Evolutionary conservation across 73 alveolate species (phyloP).

Genomic region (Blepharisma stoltei): DNA sequence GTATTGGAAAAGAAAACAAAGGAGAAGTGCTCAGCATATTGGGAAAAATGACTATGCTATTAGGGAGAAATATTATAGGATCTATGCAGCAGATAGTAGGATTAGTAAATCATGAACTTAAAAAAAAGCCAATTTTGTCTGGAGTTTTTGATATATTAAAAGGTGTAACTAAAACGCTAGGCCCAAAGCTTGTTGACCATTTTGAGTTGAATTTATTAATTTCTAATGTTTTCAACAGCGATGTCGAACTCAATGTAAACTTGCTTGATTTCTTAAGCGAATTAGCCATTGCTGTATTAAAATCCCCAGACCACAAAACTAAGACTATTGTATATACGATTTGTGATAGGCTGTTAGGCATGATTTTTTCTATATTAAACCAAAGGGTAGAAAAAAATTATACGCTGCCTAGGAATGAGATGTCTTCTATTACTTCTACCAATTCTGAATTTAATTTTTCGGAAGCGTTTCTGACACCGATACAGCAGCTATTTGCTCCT

Average conservation of each 20-base stretch:
- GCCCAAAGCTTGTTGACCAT: neutral
- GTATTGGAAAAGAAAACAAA: neutral
- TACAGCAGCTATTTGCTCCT: neutral
- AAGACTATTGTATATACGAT: neutral
- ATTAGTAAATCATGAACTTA: neutral
- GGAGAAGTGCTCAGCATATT: conserved; percentile 4
- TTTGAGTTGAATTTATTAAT: neutral
- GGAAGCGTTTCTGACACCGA: neutral
- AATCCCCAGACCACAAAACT: neutral
- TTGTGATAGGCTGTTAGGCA: conserved; percentile 14
- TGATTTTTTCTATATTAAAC: conserved; percentile 13
- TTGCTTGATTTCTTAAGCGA: conserved; percentile 17
- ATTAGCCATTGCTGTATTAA: neutral
- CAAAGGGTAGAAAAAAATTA: conserved; percentile 10
- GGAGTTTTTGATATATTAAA: conserved; percentile 17
- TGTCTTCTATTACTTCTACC: neutral
- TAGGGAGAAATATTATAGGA: conserved; percentile 13
- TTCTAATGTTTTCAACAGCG: neutral
- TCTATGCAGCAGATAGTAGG: neutral
- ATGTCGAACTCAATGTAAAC: neutral
- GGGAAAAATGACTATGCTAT: conserved; percentile 31
- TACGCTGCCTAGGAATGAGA: conserved; percentile 12
- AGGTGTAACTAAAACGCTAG: neutral
- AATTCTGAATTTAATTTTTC: neutral
- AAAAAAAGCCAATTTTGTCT: neutral